Base-by-base conservation (phyloP, 192 early-diverging fungal genomes). In the Coemansia sp. region DNA sequence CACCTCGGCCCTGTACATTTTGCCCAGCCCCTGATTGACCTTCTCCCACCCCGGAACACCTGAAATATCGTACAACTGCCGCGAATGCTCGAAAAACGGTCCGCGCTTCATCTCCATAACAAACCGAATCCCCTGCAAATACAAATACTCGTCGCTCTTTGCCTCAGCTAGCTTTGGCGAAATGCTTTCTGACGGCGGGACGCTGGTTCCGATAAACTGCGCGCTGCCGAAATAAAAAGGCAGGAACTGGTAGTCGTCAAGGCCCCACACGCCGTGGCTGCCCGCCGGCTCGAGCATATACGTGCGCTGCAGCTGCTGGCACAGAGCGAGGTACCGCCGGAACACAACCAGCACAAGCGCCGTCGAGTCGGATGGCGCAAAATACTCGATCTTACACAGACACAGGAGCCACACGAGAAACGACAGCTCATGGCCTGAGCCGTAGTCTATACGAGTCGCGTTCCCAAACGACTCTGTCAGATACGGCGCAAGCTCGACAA, bases 201-300 rank as follows among this genome's bases (percentile, higher is more conserved):
- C 64, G 21, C 75, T 69, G 25, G 72, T 77, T 84, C 90, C 87
- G 38, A 88, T 73, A 40, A 99, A 69, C 80, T 98, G 95, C 5
- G 93, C 77, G 54, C 88, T 89, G n/a, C 97, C 97, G 85, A 90
- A 97, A 34, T 89, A 85, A 75, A 93, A 98, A 17, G 95, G 92
- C 63, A 98, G 71, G 66, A 97, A 97, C 72, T 97, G 95, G 81
- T 93, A 90, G 81, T 98, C 97, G 70, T 98, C 97, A 28, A 98
- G 71, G 28, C 97, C 97, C 93, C 93, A 97, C 6, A 96, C 94
- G 19, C 97, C 97, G 74, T 97, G 97, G 73, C 89, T 91, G 2
- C 97, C 97, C 0, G 97, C 97, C 1, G 97, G 97, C 80, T 98
- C 97, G 7, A 98, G 82, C 46, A 75, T 84, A 81, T 95, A 98